These are phyloP conservation scores for Trifolium dubium DNA, from an alignment of 306 rosid species.

Conservation along the genomic window DNA sequence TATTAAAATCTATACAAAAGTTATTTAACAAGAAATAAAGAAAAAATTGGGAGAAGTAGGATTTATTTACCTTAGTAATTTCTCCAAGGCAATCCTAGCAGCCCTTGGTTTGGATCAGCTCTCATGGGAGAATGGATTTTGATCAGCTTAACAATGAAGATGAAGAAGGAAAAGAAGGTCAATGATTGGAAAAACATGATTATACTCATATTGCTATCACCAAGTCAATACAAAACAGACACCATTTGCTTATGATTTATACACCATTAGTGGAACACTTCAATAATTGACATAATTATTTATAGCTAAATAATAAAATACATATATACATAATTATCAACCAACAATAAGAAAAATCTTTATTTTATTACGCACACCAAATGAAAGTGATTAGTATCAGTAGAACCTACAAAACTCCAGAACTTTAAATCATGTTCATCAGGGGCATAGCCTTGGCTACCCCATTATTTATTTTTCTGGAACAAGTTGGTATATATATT, in stretches of 20 bases:
- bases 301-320: not conserved
- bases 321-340: not conserved
- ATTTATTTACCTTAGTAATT: slow-evolving; percentile 63
- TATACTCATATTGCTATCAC: slow-evolving; percentile 25
- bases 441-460: too few species aligned
- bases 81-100: slow-evolving; percentile 90
- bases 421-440: not conserved
- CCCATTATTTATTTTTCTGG: too few species aligned
- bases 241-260: slow-evolving; percentile 19
- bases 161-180: slow-evolving; percentile 30
- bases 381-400: slow-evolving; percentile 21
- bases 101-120: slow-evolving; percentile 80
- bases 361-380: not conserved
- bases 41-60: not conserved
- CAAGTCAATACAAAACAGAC: not conserved
- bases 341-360: slow-evolving; percentile 8
- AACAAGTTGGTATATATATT: too few species aligned
- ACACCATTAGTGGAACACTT: slow-evolving; percentile 19
- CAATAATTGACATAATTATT: slow-evolving; percentile 2
- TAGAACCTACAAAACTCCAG: slow-evolving; percentile 1
- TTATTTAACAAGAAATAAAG: slow-evolving; percentile 15
- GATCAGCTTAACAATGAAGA: slow-evolving; percentile 69
- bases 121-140: slow-evolving; percentile 97
- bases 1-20: slow-evolving; percentile 1
- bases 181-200: slow-evolving; percentile 27